Evolutionary conservation across 2,329 filamentous ascomycete genomes (phyloP), one percentile per base, ranked within the genome.

Genomic region (Pseudocercospora crystallina): DNA sequence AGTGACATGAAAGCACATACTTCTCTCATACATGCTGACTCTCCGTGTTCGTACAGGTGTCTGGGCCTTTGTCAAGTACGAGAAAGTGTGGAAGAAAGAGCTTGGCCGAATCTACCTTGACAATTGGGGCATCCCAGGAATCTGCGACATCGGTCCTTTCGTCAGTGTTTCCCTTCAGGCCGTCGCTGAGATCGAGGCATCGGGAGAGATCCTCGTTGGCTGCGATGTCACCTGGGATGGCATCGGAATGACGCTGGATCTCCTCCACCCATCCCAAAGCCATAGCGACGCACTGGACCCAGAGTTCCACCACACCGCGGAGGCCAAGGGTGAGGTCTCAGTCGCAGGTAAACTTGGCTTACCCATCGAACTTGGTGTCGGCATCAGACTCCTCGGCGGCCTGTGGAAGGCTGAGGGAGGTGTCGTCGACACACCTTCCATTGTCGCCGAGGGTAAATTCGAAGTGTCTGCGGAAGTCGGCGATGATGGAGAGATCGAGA

Each of bases 301-400:
- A 20, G 10, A 26, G 5, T 53, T 53, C 14, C 13, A 12, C 5
- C 45, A 32, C 11, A 33, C 11, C 13, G 30, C 36, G 5, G 44
- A 48, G 17, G 49, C 36, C 11, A 8, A 13, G 13, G 49, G 44
- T 8, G 44, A 53, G 39, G 32, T 53, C 7, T 26, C 26, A 13
- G 17, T 47, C 8, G 38, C 35, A 12, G 49, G 39, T 3, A 20
- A 30, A 12, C 38, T 53, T 10, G 49, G 43, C 30, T 20, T 53
- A 13, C 49, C 49, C n/a, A 34, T 53, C 29, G 38, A 47, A 15
- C 13, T 53, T 5, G 49, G 49, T n/a, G 15, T 53, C 9, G 49
- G 34, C 15, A n/a, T 53, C n/a, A 40, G 43, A 7, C 34, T 51
- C 35, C 15, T 46, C 8, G 9, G 5, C 8, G 35, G 30, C 11